These are phyloP conservation scores for Phaeosphaeriaceae sp. DNA, from an alignment of 2,329 filamentous ascomycete species.

Conservation along the genomic window DNA sequence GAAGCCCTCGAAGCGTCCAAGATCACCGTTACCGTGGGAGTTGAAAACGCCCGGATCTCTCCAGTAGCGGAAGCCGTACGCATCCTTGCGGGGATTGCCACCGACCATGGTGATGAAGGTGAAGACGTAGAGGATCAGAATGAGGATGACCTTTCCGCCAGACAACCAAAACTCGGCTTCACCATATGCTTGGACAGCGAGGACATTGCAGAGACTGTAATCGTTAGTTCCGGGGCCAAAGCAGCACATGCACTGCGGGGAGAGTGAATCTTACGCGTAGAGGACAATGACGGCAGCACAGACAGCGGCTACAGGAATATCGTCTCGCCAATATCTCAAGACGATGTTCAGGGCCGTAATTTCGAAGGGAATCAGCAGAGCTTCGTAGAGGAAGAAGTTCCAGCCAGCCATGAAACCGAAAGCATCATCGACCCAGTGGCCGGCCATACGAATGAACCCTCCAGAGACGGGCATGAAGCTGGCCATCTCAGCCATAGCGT, in stretches of 20 bases:
- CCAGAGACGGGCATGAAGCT: conserved; percentile 69
- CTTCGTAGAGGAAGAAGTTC: conserved; percentile 63
- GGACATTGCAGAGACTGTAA: conserved; percentile 54
- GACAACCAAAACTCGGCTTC: conserved; percentile 57
- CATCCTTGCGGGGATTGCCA: conserved; percentile 53
- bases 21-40: conserved; percentile 29
- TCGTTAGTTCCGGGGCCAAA: conserved; percentile 18
- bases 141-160: conserved; percentile 56
- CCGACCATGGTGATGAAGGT: conserved; percentile 58
- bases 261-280: conserved; percentile 47
- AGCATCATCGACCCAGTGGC: conserved; percentile 72
- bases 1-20: conserved; percentile 47
- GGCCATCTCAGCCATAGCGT: conserved; percentile 71
- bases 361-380: conserved; percentile 61
- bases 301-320: conserved; percentile 53
- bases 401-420: conserved; percentile 65
- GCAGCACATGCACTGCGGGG: background rate
- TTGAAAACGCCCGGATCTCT: conserved; percentile 46
- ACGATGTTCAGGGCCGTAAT: conserved; percentile 56
- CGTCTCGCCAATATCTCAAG: conserved; percentile 54
- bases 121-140: conserved; percentile 55
- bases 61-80: conserved; percentile 57
- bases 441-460: conserved; percentile 70
- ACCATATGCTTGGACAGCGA: conserved; percentile 57
- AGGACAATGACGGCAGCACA: conserved; percentile 52